Evolutionary conservation across 441 rosid genomes (phyloP).

Genomic region (Isatis lusitanica): DNA sequence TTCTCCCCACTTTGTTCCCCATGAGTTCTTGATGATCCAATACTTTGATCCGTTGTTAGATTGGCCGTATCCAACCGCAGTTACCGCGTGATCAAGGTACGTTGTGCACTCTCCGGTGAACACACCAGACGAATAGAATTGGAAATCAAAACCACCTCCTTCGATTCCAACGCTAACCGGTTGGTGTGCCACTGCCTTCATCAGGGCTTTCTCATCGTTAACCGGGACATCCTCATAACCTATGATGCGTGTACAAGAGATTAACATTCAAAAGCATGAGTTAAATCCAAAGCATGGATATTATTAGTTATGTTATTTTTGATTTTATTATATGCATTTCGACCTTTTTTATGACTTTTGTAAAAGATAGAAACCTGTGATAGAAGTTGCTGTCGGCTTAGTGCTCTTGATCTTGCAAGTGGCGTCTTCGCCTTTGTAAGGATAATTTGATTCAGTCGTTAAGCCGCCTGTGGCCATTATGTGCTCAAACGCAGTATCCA

Average conservation of each 20-base stretch:
- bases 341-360: no score
- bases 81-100: slow-evolving; percentile 37
- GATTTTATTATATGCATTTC: no score
- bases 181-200: slow-evolving; percentile 39
- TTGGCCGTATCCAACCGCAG: slow-evolving; percentile 31
- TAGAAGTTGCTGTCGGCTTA: slow-evolving; percentile 14
- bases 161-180: slow-evolving; percentile 37
- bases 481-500: slow-evolving; percentile 46
- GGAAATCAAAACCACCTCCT: slow-evolving; percentile 33
- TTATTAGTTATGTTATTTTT: no score
- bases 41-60: slow-evolving; percentile 19
- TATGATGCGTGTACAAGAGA: neutral
- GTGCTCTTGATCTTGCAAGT: slow-evolving; percentile 35
- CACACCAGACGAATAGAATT: slow-evolving; percentile 35
- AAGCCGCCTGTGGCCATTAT: slow-evolving; percentile 40
- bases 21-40: slow-evolving; percentile 40
- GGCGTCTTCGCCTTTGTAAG: slow-evolving; percentile 39
- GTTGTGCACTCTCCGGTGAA: slow-evolving; percentile 40
- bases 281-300: neutral
- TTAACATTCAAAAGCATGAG: neutral
- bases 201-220: slow-evolving; percentile 43
- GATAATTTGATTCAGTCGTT: slow-evolving; percentile 43
- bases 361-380: slow-evolving; percentile 16
- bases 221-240: slow-evolving; percentile 46
- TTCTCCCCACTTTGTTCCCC: slow-evolving; percentile 49